These are phyloP conservation scores for Chlamydomonas schloesseri DNA, from an alignment of 139 green algal species.

Conservation along the genomic window DNA sequence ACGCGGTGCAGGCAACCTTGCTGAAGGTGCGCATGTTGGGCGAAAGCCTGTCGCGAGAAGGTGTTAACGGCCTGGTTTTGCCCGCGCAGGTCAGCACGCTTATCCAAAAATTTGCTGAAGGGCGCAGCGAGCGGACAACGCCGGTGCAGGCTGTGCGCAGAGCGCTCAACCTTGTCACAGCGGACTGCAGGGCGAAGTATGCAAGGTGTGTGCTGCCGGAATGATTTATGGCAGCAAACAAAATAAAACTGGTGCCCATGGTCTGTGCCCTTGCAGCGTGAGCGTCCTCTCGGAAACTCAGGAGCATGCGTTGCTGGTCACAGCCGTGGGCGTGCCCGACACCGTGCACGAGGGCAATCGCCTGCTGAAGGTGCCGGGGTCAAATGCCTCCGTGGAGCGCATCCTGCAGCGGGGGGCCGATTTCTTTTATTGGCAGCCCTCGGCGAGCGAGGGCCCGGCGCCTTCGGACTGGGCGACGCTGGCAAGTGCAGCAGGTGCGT, in stretches of 20 bases:
- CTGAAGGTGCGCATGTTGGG: conserved; percentile 46
- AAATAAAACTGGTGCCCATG: no score
- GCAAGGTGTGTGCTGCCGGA: conserved; percentile 40
- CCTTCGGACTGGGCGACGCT: conserved; percentile 41
- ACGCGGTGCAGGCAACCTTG: conserved; percentile 59
- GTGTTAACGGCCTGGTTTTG: no score
- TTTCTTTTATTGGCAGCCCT: conserved; percentile 40
- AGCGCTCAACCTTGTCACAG: conserved; percentile 59
- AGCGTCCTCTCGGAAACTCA: conserved; percentile 55
- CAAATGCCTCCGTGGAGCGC: conserved; percentile 21
- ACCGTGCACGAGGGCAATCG: conserved; percentile 42
- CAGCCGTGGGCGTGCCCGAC: conserved; percentile 49
- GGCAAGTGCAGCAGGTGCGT: conserved; percentile 34
- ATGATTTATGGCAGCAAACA: no score
- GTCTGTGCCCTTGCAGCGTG: conserved; percentile 46
- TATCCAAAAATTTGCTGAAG: conserved; percentile 67
- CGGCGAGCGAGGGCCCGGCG: not conserved
- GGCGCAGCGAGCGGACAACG: conserved; percentile 58
- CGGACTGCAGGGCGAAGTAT: conserved; percentile 61
- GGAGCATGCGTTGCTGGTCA: conserved; percentile 52
- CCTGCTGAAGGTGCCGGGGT: conserved; percentile 38
- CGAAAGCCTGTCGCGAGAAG: no score
- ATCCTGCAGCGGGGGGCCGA: conserved; percentile 21
- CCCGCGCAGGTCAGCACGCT: conserved; percentile 61
- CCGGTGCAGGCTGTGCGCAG: conserved; percentile 60